These are phyloP conservation scores for Pyracantha coccinea DNA, from an alignment of 331 rosid genomes.

Conservation along the genomic window DNA sequence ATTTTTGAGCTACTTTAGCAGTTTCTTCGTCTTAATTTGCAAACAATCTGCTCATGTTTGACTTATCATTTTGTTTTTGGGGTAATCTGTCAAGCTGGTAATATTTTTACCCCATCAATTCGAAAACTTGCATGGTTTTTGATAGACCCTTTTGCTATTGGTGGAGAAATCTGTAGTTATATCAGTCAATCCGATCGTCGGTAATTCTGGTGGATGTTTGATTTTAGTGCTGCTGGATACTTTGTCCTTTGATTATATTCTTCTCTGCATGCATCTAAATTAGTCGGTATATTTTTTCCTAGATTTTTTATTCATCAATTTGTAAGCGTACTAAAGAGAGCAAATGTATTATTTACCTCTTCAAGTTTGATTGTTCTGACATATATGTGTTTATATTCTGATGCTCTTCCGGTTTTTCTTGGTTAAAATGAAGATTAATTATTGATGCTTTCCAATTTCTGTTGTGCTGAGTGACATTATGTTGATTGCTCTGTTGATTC, in stretches of 20 bases:
- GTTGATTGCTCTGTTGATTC: neutral
- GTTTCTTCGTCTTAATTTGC: neutral
- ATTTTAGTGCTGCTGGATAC: neutral
- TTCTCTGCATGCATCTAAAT: neutral
- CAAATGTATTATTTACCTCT: neutral
- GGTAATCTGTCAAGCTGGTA: neutral
- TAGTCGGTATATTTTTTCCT: neutral
- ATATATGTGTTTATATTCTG: neutral
- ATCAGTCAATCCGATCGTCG: neutral
- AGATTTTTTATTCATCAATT: neutral
- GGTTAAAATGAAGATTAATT: neutral
- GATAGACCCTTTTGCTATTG: neutral
- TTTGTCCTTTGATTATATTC: conserved; percentile 4
- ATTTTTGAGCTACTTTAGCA: conserved; percentile 13
- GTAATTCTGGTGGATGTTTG: neutral
- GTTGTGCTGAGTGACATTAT: neutral
- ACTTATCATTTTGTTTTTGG: neutral
- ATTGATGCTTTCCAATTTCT: neutral
- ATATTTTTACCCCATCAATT: neutral
- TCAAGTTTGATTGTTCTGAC: neutral
- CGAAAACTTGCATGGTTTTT: neutral
- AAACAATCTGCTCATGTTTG: neutral
- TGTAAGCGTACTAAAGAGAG: neutral
- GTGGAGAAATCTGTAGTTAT: neutral
- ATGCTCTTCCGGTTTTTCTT: neutral